Evolutionary conservation across 2,329 filamentous ascomycete genomes (phyloP).

Genomic region (Colletotrichum phormii): DNA sequence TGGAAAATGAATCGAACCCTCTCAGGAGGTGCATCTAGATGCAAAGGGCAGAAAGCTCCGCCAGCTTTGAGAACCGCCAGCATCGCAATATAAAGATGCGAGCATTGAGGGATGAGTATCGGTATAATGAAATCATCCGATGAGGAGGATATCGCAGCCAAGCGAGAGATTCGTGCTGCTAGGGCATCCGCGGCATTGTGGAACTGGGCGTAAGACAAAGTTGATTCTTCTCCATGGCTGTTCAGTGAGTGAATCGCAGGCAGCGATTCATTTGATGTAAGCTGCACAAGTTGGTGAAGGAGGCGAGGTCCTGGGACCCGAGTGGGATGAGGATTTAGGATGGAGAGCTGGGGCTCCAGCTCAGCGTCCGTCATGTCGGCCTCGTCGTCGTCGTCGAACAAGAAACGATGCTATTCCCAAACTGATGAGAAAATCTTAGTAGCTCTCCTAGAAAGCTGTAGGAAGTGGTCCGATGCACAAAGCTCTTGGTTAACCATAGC

Average conservation of each 20-base stretch:
- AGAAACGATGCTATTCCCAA: background rate
- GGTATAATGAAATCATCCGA: constrained; percentile 67
- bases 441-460: background rate
- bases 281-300: constrained; percentile 70
- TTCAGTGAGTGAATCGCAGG: constrained; percentile 71
- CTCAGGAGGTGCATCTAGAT: constrained; percentile 80
- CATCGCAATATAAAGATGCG: constrained; percentile 80
- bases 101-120: constrained; percentile 80
- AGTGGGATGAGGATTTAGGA: constrained; percentile 58
- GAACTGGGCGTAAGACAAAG: constrained; percentile 72
- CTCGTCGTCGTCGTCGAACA: background rate
- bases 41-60: constrained; percentile 87
- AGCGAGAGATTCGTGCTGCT: constrained; percentile 61
- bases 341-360: constrained; percentile 47
- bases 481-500: background rate
- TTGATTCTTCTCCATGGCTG: constrained; percentile 55
- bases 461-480: constrained; percentile 8
- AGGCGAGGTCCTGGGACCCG: constrained; percentile 57
- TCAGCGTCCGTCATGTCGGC: constrained; percentile 20
- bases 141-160: background rate
- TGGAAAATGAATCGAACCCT: constrained; percentile 82
- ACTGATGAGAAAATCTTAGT: background rate
- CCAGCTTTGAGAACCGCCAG: constrained; percentile 85
- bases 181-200: constrained; percentile 68
- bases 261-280: constrained; percentile 44